These are phyloP conservation scores for Daucus carota DNA, from an alignment of 129 eudicot species.

Conservation along the genomic window DNA sequence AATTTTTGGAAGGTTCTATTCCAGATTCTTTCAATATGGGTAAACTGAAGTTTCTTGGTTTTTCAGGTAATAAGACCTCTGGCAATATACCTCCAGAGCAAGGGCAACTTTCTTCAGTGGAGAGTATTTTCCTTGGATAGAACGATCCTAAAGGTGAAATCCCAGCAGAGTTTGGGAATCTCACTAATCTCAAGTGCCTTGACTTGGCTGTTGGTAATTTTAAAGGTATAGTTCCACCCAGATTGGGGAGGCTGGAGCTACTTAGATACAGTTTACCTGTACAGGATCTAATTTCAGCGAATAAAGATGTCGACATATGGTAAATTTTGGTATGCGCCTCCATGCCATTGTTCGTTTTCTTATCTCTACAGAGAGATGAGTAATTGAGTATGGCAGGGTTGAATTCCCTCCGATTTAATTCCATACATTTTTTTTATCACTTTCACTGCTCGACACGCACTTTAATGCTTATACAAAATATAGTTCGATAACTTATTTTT, in stretches of 20 bases:
- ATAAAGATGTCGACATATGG: too few relatives aligned
- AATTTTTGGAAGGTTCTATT: conserved; percentile 74
- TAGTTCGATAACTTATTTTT: too few relatives aligned
- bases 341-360: too few relatives aligned
- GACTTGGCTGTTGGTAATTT: conserved; percentile 78
- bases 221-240: conserved; percentile 54
- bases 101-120: conserved; percentile 59
- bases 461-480: too few relatives aligned
- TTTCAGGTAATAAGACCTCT: conserved; percentile 70
- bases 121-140: conserved; percentile 75
- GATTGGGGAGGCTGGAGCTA: conserved; percentile 39
- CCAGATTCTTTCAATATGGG: conserved; percentile 55
- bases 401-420: too few relatives aligned
- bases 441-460: too few relatives aligned
- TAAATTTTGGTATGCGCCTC: too few relatives aligned
- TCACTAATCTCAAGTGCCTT: conserved; percentile 69
- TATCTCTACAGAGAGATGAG: too few relatives aligned
- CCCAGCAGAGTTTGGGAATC: conserved; percentile 66
- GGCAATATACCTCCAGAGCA: conserved; percentile 59
- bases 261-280: conserved; percentile 53
- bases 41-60: conserved; percentile 62
- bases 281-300: too few relatives aligned
- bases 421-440: too few relatives aligned
- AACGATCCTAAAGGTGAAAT: conserved; percentile 57
- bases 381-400: too few relatives aligned